Conservation (phyloP, 1,284 basidiomycete species). For the Microbotryum scabiosae region DNA sequence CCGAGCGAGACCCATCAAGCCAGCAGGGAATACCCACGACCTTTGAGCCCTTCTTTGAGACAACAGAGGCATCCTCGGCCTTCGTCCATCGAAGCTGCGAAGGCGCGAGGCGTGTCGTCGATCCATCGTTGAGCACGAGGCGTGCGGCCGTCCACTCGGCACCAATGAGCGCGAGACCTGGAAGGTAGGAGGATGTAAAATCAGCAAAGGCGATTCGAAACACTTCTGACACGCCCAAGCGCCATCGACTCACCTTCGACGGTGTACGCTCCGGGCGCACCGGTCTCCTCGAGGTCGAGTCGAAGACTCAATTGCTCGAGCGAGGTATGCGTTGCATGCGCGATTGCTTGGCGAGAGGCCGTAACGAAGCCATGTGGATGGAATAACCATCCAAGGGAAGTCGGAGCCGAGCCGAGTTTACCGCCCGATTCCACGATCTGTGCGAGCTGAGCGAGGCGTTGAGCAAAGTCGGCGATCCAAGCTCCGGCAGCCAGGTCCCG, state of each 20-base stretch:
- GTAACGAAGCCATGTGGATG: conserved; percentile 93
- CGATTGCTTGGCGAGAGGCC: conserved; percentile 82
- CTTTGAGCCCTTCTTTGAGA: neutral
- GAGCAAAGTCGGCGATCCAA: conserved; percentile 65
- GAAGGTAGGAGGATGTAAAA: conserved; percentile 2
- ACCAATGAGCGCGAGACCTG: conserved; percentile 78
- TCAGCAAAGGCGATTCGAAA: neutral
- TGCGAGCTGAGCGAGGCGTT: conserved; percentile 69
- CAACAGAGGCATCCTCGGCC: conserved; percentile 19
- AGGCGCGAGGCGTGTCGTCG: conserved; percentile 61
- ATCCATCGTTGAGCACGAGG: conserved; percentile 71
- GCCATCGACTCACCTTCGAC: conserved; percentile 60
- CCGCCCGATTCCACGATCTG: conserved; percentile 54
- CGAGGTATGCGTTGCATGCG: conserved; percentile 81
- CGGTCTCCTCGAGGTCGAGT: conserved; percentile 68
- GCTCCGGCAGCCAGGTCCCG: conserved; percentile 44
- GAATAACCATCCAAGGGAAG: conserved; percentile 82
- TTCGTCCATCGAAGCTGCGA: conserved; percentile 72
- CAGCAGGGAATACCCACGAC: conserved; percentile 15
- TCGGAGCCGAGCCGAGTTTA: conserved; percentile 47
- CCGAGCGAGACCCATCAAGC: conserved; percentile 30
- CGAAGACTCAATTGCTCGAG: conserved; percentile 75
- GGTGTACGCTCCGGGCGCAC: conserved; percentile 64
- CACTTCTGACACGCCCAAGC: conserved; percentile 1
- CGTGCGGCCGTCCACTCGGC: conserved; percentile 62